A percentile compares a stretch with the other conserved stretches of the same genome.
These are phyloP conservation scores for Hypoxylon perforatum DNA, from an alignment of 495 filamentous ascomycete genomes.

Conservation along the genomic window DNA sequence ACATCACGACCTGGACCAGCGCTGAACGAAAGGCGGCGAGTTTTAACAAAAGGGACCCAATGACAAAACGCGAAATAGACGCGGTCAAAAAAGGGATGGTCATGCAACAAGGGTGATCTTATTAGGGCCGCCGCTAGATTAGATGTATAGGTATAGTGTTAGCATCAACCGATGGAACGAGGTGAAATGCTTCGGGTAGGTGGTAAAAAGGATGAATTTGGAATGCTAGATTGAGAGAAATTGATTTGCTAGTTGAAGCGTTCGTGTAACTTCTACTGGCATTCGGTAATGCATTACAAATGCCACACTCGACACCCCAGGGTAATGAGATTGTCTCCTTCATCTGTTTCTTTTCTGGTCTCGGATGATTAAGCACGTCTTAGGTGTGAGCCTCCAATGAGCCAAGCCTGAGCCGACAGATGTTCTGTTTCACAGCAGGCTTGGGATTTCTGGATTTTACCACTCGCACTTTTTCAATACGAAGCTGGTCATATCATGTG, in stretches of 20 bases:
- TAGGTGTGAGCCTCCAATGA: background rate
- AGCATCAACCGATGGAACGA: background rate
- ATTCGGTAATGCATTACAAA: conserved; percentile 10
- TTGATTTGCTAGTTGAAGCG: background rate
- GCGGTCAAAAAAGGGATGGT: conserved; percentile 48
- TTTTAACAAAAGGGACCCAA: conserved; percentile 46
- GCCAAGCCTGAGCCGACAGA: background rate
- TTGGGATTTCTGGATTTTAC: background rate
- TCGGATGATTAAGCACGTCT: background rate
- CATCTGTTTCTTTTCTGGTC: background rate
- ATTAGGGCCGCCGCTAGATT: background rate
- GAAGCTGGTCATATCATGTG: background rate
- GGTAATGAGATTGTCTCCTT: background rate
- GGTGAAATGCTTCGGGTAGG: background rate
- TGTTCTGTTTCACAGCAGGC: background rate
- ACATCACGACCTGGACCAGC: conserved; percentile 49
- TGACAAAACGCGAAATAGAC: conserved; percentile 42
- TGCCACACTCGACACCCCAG: background rate
- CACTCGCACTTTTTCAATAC: background rate
- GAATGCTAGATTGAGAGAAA: background rate
- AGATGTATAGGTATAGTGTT: background rate
- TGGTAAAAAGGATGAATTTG: too few relatives aligned
- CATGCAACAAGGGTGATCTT: conserved; percentile 21
- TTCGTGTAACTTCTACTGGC: background rate
- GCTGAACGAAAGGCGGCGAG: conserved; percentile 41